Percentiles rank a stretch among this genome's conserved stretches.
Conservation (phyloP, 2,329 filamentous ascomycete species). For the Phialemoniopsis sp. region DNA sequence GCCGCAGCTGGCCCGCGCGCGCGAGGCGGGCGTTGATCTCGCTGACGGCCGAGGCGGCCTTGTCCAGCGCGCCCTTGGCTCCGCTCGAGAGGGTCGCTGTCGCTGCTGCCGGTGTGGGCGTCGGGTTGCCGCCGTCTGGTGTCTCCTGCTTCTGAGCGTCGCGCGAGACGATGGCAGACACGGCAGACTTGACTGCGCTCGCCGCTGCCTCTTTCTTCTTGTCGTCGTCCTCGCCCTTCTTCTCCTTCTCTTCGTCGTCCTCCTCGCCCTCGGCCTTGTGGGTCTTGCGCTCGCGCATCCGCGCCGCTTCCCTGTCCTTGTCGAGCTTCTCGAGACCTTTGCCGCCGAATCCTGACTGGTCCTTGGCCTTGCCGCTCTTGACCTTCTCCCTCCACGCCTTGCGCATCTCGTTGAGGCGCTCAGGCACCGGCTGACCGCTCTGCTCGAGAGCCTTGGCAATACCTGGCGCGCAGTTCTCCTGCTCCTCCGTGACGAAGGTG, state of each 20-base stretch:
- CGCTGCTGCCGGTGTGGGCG: constrained; percentile 20
- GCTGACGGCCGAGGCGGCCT: constrained; percentile 84
- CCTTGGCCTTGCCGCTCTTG: constrained; percentile 87
- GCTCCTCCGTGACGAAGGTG: constrained; percentile 87
- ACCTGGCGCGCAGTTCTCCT: constrained; percentile 85
- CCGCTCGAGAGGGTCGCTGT: constrained; percentile 49
- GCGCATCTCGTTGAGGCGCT: constrained; percentile 60
- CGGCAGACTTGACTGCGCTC: constrained; percentile 58
- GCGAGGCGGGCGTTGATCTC: constrained; percentile 89
- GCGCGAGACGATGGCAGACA: constrained; percentile 52
- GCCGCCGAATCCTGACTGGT: constrained; percentile 86
- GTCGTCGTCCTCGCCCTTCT: constrained; percentile 58
- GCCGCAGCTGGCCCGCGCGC: constrained; percentile 82
- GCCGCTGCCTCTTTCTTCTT: constrained; percentile 66
- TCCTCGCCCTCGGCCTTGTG: constrained; percentile 84
- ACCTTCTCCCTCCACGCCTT: constrained; percentile 83
- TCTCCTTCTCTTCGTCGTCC: constrained; percentile 75
- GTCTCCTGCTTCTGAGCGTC: constrained; percentile 42
- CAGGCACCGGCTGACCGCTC: constrained; percentile 79
- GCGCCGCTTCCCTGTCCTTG: constrained; percentile 82
- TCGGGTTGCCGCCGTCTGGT: constrained; percentile 17
- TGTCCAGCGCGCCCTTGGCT: constrained; percentile 64
- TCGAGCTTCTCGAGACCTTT: constrained; percentile 91
- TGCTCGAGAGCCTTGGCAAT: constrained; percentile 90
- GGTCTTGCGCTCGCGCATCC: constrained; percentile 80